These are phyloP conservation scores for Termitomyces sp. DNA, from an alignment of 768 basidiomycete species.

Conservation along the genomic window DNA sequence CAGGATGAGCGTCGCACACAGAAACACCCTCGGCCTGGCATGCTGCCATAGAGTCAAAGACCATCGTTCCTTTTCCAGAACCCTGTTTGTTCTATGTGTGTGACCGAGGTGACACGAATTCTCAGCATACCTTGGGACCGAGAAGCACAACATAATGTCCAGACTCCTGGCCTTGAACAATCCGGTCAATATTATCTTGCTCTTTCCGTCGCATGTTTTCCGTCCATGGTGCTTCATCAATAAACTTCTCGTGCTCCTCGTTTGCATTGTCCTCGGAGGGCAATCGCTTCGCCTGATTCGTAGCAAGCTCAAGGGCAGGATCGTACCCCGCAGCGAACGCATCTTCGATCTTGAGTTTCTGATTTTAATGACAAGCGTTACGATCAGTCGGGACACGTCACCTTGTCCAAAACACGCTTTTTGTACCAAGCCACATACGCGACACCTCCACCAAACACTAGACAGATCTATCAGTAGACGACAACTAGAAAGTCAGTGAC, in stretches of 20 bases:
- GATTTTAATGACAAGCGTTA: background rate
- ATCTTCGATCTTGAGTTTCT: conserved; percentile 53
- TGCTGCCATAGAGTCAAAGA: conserved; percentile 73
- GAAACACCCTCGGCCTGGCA: conserved; percentile 67
- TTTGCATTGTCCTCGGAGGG: conserved; percentile 22
- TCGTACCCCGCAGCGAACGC: conserved; percentile 81
- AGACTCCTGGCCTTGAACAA: conserved; percentile 66
- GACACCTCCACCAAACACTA: conserved; percentile 67
- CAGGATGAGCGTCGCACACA: conserved; percentile 80
- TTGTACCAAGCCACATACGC: conserved; percentile 80
- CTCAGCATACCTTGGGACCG: conserved; percentile 59
- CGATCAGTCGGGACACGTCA: conserved; percentile 15
- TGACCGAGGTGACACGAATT: conserved; percentile 3
- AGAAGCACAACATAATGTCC: conserved; percentile 76
- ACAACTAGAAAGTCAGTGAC: background rate
- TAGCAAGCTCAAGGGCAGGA: conserved; percentile 71
- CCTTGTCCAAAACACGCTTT: conserved; percentile 74
- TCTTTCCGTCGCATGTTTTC: conserved; percentile 66
- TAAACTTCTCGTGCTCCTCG: conserved; percentile 25
- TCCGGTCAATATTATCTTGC: conserved; percentile 70
- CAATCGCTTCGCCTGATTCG: conserved; percentile 29
- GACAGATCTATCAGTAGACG: conserved; percentile 2
- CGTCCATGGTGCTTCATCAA: conserved; percentile 41
- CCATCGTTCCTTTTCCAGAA: conserved; percentile 80
- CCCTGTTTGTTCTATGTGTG: conserved; percentile 36